phyloP scores from a whole-genome alignment of 345 rosid species.

The Linum trigynum region DNA sequence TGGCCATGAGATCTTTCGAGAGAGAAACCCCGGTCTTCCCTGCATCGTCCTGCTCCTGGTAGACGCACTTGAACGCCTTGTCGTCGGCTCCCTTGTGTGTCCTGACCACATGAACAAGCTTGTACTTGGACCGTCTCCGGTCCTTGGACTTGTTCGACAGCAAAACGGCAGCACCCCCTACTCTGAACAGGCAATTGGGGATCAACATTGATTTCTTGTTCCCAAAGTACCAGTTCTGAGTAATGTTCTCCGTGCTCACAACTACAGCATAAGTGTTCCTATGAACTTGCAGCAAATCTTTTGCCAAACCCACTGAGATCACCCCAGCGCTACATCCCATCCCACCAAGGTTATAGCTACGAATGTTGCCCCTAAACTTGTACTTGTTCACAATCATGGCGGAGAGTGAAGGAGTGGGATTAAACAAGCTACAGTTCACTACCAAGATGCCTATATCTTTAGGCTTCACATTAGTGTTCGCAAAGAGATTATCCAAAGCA shows the following conservation, averaged over 20 bases:
- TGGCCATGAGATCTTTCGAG: constrained; percentile 85
- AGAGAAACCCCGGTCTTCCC: constrained; percentile 81
- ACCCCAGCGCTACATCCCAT: constrained; percentile 97
- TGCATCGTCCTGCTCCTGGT: constrained; percentile 73
- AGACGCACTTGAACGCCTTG: constrained; percentile 72
- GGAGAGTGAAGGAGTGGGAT: constrained; percentile 85
- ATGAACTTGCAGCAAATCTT: constrained; percentile 78
- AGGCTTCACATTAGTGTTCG: constrained; percentile 59
- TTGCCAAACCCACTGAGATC: constrained; percentile 70
- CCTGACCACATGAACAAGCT: constrained; percentile 75
- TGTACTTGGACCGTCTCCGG: constrained; percentile 58
- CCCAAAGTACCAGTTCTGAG: constrained; percentile 94
- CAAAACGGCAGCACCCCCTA: constrained; percentile 70
- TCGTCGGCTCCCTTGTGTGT: constrained; percentile 90
- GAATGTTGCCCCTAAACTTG: constrained; percentile 64
- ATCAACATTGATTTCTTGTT: constrained; percentile 82
- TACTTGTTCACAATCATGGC: constrained; percentile 87
- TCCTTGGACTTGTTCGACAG: constrained; percentile 54
- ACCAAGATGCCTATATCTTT: constrained; percentile 78
- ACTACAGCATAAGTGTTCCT: constrained; percentile 82
- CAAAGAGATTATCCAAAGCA: constrained; percentile 58
- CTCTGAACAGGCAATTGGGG: constrained; percentile 81
- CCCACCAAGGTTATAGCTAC: constrained; percentile 70
- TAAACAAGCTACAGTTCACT: constrained; percentile 84
- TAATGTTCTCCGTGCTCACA: constrained; percentile 82